Base-by-base conservation (phyloP, 2,329 filamentous ascomycete species). In the Monilinia polystroma region DNA sequence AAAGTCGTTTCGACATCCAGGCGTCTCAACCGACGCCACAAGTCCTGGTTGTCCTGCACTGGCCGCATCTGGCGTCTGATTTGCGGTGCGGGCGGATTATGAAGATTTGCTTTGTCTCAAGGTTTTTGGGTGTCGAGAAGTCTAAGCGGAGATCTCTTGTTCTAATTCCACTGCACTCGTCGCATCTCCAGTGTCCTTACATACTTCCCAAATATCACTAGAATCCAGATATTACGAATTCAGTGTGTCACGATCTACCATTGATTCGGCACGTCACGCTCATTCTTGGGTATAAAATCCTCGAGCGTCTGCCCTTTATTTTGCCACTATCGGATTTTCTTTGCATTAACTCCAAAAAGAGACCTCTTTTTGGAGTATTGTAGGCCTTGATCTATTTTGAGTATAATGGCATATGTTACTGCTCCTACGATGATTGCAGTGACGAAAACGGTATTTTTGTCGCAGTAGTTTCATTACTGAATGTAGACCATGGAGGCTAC, bases 291-390 rank as follows among this genome's bases (percentile, higher is more conserved):
- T 43, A 26, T 26, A 2, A 43, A 55, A 35, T 32, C 26, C 52
- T 35, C 38, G 23, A 65, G 51, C 23, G 38, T 23, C 20, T 35
- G 32, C 10, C 66, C 49, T 3, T 54, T 32, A 5, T 52, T 45
- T 35, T 54, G 54, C 66, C 55, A 68, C n/a, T 8, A 3, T n/a
- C 58, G 26, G 12, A 11, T 51, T 23, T 62, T 14, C 51, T 32
- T 49, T 65, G 66, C 66, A 65, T 68, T 29, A 62, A 6, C 20
- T 45, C 29, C 20, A 68, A 23, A 4, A 68, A 23, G 23, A 10
- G 32, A 26, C 47, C 14, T 14, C 66, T 49, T 53, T 51, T 45
- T 8, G 35, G 35, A 32, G 47, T 20, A 52, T 65, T 62, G 14
- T n/a, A 41, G 5, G 5, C 58, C 23, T 56, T 63, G 3, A 57